These are phyloP conservation scores for Melampsora abietis-canadensis DNA, from an alignment of 1,284 basidiomycete species.

Conservation along the genomic window DNA sequence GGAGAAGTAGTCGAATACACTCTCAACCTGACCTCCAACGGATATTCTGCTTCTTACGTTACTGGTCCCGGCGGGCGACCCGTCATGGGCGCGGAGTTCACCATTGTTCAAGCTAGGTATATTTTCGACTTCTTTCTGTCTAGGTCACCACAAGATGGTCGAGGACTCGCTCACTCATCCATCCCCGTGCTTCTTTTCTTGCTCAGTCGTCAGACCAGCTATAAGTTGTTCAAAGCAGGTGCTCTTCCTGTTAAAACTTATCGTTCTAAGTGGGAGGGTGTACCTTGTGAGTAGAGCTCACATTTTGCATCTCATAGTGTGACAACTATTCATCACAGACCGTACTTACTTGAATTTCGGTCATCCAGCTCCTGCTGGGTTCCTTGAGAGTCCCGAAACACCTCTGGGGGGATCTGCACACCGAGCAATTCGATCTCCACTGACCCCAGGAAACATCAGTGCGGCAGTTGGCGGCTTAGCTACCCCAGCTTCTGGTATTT, in stretches of 20 bases:
- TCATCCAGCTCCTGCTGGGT: not conserved
- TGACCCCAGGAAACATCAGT: constrained; percentile 5
- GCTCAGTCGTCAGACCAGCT: constrained; percentile 41
- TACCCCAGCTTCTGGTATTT: too few species aligned
- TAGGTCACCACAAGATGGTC: not conserved
- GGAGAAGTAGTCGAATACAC: constrained; percentile 11
- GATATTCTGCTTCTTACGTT: constrained; percentile 38
- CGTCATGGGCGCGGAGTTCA: constrained; percentile 40
- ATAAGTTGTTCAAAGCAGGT: constrained; percentile 43
- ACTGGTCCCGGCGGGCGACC: constrained; percentile 39
- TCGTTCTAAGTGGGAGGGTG: constrained; percentile 38
- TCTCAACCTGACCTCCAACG: constrained; percentile 42
- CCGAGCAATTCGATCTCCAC: not conserved
- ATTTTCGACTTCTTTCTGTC: not conserved
- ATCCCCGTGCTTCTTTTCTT: not conserved
- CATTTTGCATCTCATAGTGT: not conserved
- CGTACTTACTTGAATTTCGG: not conserved
- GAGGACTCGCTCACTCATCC: not conserved
- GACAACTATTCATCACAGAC: not conserved
- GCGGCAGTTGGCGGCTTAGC: not conserved
- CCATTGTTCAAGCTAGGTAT: constrained; percentile 43
- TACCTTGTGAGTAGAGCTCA: constrained; percentile 21
- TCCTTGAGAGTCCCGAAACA: constrained; percentile 8
- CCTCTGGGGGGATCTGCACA: not conserved
- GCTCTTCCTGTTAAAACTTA: constrained; percentile 42